Percentiles rank a stretch among this genome's conserved stretches.
Evolutionary conservation across 2,329 filamentous ascomycete species (phyloP).

Genomic region (Triangularia verruculosa): DNA sequence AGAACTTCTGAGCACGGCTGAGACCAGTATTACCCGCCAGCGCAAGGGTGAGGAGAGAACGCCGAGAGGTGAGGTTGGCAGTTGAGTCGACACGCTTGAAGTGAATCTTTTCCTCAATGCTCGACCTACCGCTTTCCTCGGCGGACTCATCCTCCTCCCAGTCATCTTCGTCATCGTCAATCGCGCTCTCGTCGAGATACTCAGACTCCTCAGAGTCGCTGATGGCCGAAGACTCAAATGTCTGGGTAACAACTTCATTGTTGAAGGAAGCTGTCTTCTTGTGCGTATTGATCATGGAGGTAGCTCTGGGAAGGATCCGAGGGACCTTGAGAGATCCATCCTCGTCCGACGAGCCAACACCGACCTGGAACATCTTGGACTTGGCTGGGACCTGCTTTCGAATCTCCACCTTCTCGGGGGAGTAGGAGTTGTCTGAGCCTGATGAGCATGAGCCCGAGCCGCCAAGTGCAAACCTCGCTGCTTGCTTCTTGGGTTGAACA

Average conservation of each 20-base stretch:
- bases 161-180: slow-evolving; percentile 62
- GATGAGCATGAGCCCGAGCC: slow-evolving; percentile 57
- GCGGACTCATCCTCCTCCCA: slow-evolving; percentile 65
- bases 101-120: slow-evolving; percentile 72
- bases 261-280: slow-evolving; percentile 84
- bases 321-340: slow-evolving; percentile 68
- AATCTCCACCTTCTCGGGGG: slow-evolving; percentile 48
- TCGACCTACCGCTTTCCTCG: slow-evolving; percentile 79
- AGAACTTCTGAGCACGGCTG: slow-evolving; percentile 64
- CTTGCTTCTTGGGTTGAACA: slow-evolving; percentile 63
- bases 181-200: slow-evolving; percentile 76
- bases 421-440: slow-evolving; percentile 64
- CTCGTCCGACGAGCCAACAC: slow-evolving; percentile 66
- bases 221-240: slow-evolving; percentile 54
- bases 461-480: slow-evolving; percentile 68
- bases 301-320: slow-evolving; percentile 44
- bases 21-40: slow-evolving; percentile 63
- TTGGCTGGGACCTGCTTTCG: slow-evolving; percentile 36
- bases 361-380: slow-evolving; percentile 50
- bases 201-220: slow-evolving; percentile 57
- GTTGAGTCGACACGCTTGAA: slow-evolving; percentile 92
- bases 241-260: slow-evolving; percentile 68
- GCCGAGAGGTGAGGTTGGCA: slow-evolving; percentile 77
- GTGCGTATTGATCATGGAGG: slow-evolving; percentile 41
- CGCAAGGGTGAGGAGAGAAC: slow-evolving; percentile 86